Percentiles rank a stretch among this genome's conserved stretches.
These are phyloP conservation scores for Neurospora sp. DNA, from an alignment of 495 filamentous ascomycete species.

Conservation along the genomic window DNA sequence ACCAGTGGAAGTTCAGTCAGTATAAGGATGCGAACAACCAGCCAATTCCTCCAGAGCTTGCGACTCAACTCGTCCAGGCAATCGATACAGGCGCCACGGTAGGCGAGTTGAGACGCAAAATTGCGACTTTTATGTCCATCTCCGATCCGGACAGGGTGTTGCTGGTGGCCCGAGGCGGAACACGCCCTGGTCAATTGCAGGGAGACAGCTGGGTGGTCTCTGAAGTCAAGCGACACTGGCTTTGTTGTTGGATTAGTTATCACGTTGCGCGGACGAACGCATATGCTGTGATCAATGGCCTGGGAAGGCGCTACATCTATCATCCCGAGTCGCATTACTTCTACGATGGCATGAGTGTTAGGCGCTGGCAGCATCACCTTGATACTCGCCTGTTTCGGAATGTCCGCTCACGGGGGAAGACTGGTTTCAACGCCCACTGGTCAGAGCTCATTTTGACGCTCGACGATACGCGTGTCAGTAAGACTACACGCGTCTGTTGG, in stretches of 20 bases:
- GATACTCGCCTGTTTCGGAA: constrained; percentile 10
- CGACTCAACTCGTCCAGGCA: constrained; percentile 4
- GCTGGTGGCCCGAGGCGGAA: constrained; percentile 19
- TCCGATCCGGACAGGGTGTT: constrained; percentile 19
- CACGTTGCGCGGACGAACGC: constrained; percentile 9
- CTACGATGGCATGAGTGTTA: constrained; percentile 1
- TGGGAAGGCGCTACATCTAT: constrained; percentile 25
- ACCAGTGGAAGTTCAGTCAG: constrained; percentile 15
- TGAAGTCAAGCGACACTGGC: constrained; percentile 19
- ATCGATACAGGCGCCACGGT: constrained; percentile 18
- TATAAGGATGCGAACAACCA: constrained; percentile 9
- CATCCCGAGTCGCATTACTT: constrained; percentile 9
- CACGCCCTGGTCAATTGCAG: constrained; percentile 19
- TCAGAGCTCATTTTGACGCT: constrained; percentile 16
- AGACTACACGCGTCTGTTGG: constrained; percentile 9
- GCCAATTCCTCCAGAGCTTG: constrained; percentile 2
- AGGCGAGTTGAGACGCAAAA: constrained; percentile 7
- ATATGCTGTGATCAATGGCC: constrained; percentile 21
- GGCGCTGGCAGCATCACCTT: constrained; percentile 2
- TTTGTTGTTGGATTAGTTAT: constrained; percentile 24
- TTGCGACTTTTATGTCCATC: constrained; percentile 11
- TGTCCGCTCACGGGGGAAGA: constrained; percentile 13
- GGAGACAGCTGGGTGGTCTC: constrained; percentile 25
- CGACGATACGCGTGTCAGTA: constrained; percentile 9
- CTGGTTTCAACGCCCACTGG: constrained; percentile 6